Evolutionary conservation across 345 rosid species (phyloP).

Genomic region (Syzygium grande): DNA sequence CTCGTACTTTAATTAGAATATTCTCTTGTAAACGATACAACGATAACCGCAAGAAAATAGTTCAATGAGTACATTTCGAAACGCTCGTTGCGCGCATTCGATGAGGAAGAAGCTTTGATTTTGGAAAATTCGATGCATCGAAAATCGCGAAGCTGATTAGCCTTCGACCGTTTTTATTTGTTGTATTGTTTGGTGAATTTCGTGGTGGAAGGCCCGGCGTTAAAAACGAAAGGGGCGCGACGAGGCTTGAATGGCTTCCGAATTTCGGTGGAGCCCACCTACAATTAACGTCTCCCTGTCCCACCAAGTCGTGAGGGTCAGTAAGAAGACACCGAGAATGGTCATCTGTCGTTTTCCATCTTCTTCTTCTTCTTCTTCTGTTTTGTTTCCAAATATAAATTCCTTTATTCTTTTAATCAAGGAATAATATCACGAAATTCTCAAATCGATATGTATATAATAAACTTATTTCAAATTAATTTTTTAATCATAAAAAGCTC

Average conservation of each 20-base stretch:
- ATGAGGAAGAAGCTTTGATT: background rate
- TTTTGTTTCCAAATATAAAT: no score
- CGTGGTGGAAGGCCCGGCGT: background rate
- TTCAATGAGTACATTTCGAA: no score
- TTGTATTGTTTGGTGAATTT: background rate
- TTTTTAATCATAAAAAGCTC: no score
- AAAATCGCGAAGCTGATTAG: background rate
- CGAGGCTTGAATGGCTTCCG: background rate
- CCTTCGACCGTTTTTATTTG: background rate
- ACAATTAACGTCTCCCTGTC: background rate
- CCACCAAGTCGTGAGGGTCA: background rate
- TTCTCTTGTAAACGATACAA: background rate
- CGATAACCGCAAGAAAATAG: no score
- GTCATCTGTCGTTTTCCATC: background rate
- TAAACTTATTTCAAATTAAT: no score
- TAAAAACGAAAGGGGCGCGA: background rate
- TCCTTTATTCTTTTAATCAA: no score
- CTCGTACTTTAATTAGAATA: background rate
- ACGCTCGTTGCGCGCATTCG: no score
- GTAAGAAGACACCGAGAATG: background rate
- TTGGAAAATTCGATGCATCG: background rate
- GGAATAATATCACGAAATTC: no score
- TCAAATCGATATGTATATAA: no score
- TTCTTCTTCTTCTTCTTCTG: background rate
- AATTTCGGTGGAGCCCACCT: background rate